phyloP scores from a whole-genome alignment of 192 early-diverging fungal species.

The Rhizophagus sp. region DNA sequence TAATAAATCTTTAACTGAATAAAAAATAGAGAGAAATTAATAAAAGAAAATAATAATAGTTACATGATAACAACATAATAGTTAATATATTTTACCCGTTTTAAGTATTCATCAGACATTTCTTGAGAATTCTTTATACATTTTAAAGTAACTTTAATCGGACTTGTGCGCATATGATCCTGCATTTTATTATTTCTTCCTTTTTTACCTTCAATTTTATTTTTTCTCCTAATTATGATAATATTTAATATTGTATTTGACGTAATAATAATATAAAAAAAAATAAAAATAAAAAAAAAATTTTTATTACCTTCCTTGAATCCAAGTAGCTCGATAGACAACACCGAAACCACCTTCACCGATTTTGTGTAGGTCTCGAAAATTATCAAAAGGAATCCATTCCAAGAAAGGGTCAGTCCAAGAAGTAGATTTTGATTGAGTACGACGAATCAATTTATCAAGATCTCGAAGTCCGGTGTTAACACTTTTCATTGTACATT shows the following conservation, averaged over 20 bases:
- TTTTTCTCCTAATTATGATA: neutral
- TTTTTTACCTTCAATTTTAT: neutral
- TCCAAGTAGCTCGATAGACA: constrained; percentile 12
- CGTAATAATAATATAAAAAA: too few species aligned
- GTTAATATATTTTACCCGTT: neutral
- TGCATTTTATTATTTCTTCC: neutral
- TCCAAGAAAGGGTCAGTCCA: constrained; percentile 20
- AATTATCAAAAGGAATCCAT: constrained; percentile 20
- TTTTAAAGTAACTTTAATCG: constrained; percentile 7
- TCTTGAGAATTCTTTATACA: constrained; percentile 19
- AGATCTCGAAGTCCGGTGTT: neutral
- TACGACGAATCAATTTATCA: constrained; percentile 13
- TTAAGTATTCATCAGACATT: neutral
- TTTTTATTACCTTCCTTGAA: neutral
- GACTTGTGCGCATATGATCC: neutral
- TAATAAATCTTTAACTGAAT: constrained; percentile 3
- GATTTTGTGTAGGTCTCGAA: neutral
- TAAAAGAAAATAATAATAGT: too few species aligned
- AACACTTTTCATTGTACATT: constrained; percentile 14
- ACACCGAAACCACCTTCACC: neutral
- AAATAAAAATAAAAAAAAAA: too few species aligned
- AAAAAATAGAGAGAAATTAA: neutral
- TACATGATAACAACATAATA: too few species aligned
- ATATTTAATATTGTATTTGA: too few species aligned
- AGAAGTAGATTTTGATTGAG: neutral